Evolutionary conservation across 2,329 filamentous ascomycete genomes (phyloP).

Genomic region (Phymatotrichopsis omnivora): DNA sequence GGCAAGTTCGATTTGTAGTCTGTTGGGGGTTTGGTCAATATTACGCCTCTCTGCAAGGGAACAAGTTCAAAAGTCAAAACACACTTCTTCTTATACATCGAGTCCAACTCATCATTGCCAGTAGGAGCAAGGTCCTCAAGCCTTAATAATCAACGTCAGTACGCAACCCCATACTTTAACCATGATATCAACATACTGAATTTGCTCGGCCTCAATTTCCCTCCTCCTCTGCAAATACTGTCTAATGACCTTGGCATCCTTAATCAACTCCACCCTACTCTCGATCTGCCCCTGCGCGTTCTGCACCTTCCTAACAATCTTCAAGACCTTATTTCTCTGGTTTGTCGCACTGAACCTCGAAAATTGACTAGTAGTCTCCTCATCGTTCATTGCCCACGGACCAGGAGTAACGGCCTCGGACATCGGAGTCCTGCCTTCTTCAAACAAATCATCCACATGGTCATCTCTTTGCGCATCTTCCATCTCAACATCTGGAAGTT

Average conservation of each 20-base stretch:
- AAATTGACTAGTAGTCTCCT: slow-evolving; percentile 73
- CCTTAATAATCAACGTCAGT: slow-evolving; percentile 10
- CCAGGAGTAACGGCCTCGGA: slow-evolving; percentile 54
- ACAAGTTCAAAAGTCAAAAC: slow-evolving; percentile 8
- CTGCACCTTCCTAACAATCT: slow-evolving; percentile 59
- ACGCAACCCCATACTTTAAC: neutral
- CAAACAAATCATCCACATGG: slow-evolving; percentile 33
- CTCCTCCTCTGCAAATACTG: slow-evolving; percentile 75
- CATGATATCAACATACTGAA: slow-evolving; percentile 49
- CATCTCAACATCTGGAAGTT: slow-evolving; percentile 29
- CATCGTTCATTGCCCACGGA: slow-evolving; percentile 35
- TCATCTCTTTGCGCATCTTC: slow-evolving; percentile 29
- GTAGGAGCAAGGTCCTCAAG: slow-evolving; percentile 31
- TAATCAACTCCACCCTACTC: slow-evolving; percentile 51
- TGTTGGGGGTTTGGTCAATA: slow-evolving; percentile 35
- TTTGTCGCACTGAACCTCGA: slow-evolving; percentile 60
- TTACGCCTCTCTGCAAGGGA: slow-evolving; percentile 8
- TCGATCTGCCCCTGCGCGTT: slow-evolving; percentile 51
- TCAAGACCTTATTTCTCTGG: slow-evolving; percentile 57
- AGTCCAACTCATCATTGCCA: slow-evolving; percentile 30
- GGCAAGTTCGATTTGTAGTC: slow-evolving; percentile 54
- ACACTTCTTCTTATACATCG: slow-evolving; percentile 27
- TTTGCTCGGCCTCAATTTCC: slow-evolving; percentile 58
- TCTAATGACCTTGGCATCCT: slow-evolving; percentile 76
- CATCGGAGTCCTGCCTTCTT: slow-evolving; percentile 45